Evolutionary conservation across 352 stramenopile genomes (phyloP).

Genomic region (Globisporangium uncinulatum): DNA sequence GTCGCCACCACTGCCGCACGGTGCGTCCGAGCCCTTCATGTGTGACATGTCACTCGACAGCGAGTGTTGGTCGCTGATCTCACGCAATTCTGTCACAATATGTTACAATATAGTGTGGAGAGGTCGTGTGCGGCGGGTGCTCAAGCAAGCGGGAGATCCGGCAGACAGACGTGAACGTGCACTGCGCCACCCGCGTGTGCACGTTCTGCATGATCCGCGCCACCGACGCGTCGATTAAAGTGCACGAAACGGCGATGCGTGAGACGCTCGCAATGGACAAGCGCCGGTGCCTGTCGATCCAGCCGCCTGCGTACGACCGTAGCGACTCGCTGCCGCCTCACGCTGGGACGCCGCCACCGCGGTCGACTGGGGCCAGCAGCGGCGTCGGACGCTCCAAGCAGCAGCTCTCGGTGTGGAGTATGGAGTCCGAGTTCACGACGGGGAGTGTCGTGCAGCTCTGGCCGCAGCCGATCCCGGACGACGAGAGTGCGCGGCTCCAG

Average conservation of each 20-base stretch:
- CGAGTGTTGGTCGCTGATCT: not conserved
- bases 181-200: conserved; percentile 70
- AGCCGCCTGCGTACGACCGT: not conserved
- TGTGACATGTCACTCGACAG: not conserved
- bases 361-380: not conserved
- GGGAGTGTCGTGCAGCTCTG: conserved; percentile 65
- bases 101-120: conserved; percentile 33
- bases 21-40: conserved; percentile 12
- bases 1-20: conserved; percentile 74
- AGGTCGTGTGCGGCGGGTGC: conserved; percentile 67
- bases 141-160: conserved; percentile 68
- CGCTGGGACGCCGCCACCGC: not conserved
- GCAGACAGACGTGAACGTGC: conserved; percentile 73
- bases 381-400: conserved; percentile 22
- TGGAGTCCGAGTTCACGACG: conserved; percentile 54
- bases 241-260: conserved; percentile 34
- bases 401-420: conserved; percentile 43
- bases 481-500: conserved; percentile 43
- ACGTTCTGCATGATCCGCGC: conserved; percentile 79
- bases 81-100: not conserved
- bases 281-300: conserved; percentile 19
- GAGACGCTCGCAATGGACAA: conserved; percentile 27
- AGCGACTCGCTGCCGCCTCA: not conserved
- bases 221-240: conserved; percentile 60
- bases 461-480: conserved; percentile 35